Evolutionary conservation across 169 alveolate genomes (phyloP), one percentile per base, ranked within the genome.

Genomic region (Eimeria acervulina): DNA sequence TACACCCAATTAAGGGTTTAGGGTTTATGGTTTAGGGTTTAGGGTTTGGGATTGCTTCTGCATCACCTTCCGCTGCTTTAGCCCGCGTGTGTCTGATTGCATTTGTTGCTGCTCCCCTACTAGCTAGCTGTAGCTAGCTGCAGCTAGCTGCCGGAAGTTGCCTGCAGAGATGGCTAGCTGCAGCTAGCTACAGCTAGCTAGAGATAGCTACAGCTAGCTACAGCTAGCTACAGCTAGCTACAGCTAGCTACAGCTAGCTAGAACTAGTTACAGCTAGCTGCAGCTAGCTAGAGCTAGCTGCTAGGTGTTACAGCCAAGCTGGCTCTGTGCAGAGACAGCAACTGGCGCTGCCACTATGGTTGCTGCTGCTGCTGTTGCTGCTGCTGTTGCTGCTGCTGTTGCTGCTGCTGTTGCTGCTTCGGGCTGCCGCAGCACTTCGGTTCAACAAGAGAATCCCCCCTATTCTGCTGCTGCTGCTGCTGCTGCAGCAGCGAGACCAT

Each of bases 301-400:
- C 74, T 61, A 26, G n/a, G n/a, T n/a, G n/a, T n/a, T n/a, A n/a
- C n/a, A n/a, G n/a, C n/a, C n/a, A n/a, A n/a, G n/a, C n/a, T n/a
- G n/a, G n/a, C n/a, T n/a, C n/a, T n/a, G 5, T n/a, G 74, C 74
- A 8, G 74, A 7, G 5, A 26, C 74, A 23, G 74, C 74, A 23
- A 5, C n/a, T 61, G 74, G 5, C 15, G 74, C 74, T 61, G 74
- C 74, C 15, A 26, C 74, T 61, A 26, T 26, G 5, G 74, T n/a
- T 61, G 74, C 74, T 61, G 74, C 74, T 61, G 74, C 74, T 23
- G 74, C n/a, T 61, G 74, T 26, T 61, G 74, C 74, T 23, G 74
- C 74, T 61, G 74, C 74, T 61, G 74, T 4, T 61, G 74, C n/a
- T 23, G 74, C 74, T 61, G 31, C 5, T 61, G 74, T 17, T 23